Evolutionary conservation across 1,139 yeast genomes (phyloP).

Genomic region (Zhuliangozyma blackwelliae): DNA sequence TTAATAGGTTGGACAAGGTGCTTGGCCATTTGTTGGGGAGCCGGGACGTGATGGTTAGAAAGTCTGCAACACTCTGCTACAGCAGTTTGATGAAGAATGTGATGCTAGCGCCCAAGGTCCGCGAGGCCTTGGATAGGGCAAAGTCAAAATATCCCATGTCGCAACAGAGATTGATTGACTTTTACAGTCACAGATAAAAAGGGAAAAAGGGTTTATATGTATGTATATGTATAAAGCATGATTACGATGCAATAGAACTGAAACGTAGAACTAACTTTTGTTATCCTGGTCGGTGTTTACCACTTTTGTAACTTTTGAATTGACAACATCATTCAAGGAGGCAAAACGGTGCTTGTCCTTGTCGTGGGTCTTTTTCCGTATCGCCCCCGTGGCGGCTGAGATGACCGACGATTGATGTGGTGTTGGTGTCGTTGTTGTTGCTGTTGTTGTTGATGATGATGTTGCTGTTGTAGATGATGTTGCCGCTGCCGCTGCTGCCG

Average conservation of each 20-base stretch:
- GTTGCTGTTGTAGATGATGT: no score
- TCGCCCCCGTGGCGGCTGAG: no score
- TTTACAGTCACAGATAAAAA: constrained; percentile 5
- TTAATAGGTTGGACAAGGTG: constrained; percentile 20
- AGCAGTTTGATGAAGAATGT: constrained; percentile 28
- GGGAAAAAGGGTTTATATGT: no score
- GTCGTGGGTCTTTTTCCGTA: background rate
- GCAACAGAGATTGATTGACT: constrained; percentile 11
- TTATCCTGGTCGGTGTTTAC: constrained; percentile 3
- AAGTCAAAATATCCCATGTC: constrained; percentile 8
- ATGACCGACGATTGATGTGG: no score
- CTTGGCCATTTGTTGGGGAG: constrained; percentile 24
- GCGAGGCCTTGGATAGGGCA: constrained; percentile 6
- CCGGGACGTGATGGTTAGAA: constrained; percentile 36
- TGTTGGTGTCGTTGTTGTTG: no score
- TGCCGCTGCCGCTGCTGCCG: background rate
- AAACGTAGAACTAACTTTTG: no score
- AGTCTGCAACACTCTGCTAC: constrained; percentile 38
- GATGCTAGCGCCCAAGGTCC: constrained; percentile 5
- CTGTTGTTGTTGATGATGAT: no score
- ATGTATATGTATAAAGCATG: no score
- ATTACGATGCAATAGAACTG: no score
- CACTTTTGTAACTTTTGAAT: constrained; percentile 8
- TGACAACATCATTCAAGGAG: constrained; percentile 9
- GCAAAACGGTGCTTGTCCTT: constrained; percentile 1